Base-by-base conservation (phyloP, 2,329 filamentous ascomycete genomes). In the Penicillium fuscoglaucum region DNA sequence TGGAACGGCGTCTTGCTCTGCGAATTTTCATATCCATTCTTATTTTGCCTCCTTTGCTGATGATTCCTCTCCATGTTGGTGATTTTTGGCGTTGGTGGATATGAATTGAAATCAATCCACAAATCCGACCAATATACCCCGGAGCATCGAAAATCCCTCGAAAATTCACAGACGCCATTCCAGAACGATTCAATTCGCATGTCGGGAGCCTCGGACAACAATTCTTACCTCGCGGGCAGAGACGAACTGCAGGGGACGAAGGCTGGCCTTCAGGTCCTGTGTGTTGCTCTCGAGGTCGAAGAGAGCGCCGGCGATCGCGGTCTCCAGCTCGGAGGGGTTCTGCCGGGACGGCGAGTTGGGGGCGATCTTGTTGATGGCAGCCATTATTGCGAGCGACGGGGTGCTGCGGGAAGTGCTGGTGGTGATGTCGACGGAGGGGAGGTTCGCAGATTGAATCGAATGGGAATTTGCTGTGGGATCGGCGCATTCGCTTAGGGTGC, bases 241-340 rank as follows among this genome's bases (percentile, higher is more conserved):
- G 80, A 96, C 91, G 83, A 99, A 93, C 87, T 99, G 95, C 83
- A 99, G 89, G 81, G 95, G 95, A 78, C 95, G 90, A 79, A 99
- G 90, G 73, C 92, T 90, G 77, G 87, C 87, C 90, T 93, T 96
- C 83, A 99, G 90, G 83, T 99, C 95, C 80, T 92, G 85, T 78
- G 95, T 96, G 89, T 97, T 97, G 85, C 88, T 93, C 91, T 99
- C 95, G 83, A 99, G 91, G 78, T 99, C 95, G 86, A 90, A 96
- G 70, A 99, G 91, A 83, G 95, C 95, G 83, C 89, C 90, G 80
- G 95, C 95, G 80, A 99, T 96, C 86, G 84, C 91, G 82, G 86
- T 88, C 91, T 99, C 95, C 74, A 98, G 89, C 89, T 99, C 95
- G 72, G 91, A 96, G 73, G 95, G 95, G 83, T 89, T 96, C 81